phyloP scores from a whole-genome alignment of 768 basidiomycete species.

The Pleurotus citrinopileatus region DNA sequence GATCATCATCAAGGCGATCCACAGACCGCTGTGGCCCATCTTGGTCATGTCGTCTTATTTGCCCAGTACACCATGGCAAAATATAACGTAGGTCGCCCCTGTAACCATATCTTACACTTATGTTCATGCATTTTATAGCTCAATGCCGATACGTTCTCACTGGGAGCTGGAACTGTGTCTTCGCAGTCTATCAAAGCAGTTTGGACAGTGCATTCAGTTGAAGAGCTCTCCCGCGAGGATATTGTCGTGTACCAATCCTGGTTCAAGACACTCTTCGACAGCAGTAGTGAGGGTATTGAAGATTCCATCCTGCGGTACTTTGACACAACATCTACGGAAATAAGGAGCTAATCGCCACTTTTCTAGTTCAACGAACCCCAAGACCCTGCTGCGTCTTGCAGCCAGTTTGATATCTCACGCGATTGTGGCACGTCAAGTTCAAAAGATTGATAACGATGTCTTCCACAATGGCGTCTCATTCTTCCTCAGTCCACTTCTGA shows the following conservation, averaged over 20 bases:
- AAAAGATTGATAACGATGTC: constrained; percentile 64
- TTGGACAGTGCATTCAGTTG: constrained; percentile 36
- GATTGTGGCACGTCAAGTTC: constrained; percentile 40
- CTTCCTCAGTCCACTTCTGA: constrained; percentile 68
- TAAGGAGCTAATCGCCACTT: neutral
- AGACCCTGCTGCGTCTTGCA: constrained; percentile 62
- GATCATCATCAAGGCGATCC: constrained; percentile 59
- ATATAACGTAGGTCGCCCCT: constrained; percentile 48
- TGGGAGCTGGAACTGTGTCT: constrained; percentile 43
- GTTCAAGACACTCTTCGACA: constrained; percentile 80
- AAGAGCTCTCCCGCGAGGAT: constrained; percentile 42
- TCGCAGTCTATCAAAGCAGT: constrained; percentile 50
- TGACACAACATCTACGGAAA: neutral
- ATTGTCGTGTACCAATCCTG: constrained; percentile 48
- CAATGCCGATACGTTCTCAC: constrained; percentile 41
- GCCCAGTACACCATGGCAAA: constrained; percentile 62
- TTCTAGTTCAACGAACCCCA: constrained; percentile 66
- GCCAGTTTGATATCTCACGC: constrained; percentile 67
- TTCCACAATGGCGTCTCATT: constrained; percentile 76
- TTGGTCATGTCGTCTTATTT: constrained; percentile 79
- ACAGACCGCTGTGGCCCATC: constrained; percentile 74
- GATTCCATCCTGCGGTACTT: constrained; percentile 67
- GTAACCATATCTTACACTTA: neutral
- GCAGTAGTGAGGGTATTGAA: constrained; percentile 76
- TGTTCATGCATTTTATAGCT: constrained; percentile 38